phyloP scores from a whole-genome alignment of 345 rosid genomes.

The Salix dunnii region DNA sequence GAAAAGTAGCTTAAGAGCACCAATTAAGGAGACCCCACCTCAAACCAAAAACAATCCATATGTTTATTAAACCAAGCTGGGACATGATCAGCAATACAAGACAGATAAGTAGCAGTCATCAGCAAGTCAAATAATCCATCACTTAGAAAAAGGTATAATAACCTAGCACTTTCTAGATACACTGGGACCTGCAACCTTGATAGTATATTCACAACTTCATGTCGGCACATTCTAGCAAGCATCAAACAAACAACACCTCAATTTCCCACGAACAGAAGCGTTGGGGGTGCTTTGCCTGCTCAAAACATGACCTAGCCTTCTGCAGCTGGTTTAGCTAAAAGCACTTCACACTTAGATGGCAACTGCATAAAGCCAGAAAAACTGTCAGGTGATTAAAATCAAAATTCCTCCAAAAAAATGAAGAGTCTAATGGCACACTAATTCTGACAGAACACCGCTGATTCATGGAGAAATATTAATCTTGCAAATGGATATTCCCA shows the following conservation, averaged over 20 bases:
- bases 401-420: background rate
- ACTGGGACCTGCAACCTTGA: background rate
- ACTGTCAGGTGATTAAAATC: background rate
- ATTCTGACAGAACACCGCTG: too few relatives aligned
- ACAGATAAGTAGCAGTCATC: background rate
- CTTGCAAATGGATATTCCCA: background rate
- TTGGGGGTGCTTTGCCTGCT: background rate
- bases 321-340: background rate
- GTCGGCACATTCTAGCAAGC: conserved; percentile 19
- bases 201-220: conserved; percentile 13
- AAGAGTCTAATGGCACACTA: too few relatives aligned
- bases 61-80: background rate
- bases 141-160: background rate
- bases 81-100: background rate
- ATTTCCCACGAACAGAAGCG: background rate
- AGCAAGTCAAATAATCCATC: background rate
- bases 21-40: background rate
- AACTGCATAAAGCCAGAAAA: background rate
- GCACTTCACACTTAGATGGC: background rate
- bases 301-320: background rate
- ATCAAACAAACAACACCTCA: conserved; percentile 9
- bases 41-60: background rate
- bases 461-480: background rate
- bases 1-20: background rate
- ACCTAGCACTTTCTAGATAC: background rate